phyloP scores from a whole-genome alignment of 2,329 filamentous ascomycete genomes.

The Cladobotryum protrusum region DNA sequence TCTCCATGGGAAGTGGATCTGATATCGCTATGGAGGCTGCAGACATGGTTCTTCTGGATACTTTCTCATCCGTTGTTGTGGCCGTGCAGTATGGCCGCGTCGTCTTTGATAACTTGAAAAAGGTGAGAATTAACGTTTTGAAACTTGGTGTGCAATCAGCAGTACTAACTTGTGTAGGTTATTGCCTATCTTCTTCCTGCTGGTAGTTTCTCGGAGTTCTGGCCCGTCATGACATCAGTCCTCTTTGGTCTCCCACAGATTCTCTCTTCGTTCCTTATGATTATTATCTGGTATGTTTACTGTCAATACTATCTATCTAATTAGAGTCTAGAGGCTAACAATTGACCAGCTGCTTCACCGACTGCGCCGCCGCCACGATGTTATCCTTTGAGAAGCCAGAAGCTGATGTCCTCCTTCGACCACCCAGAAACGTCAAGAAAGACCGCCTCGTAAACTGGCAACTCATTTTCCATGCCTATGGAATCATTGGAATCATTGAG shows the following conservation, averaged over 20 bases:
- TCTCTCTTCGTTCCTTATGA: conserved; percentile 67
- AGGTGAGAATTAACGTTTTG: conserved; percentile 28
- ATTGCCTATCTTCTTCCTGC: conserved; percentile 68
- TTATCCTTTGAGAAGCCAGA: conserved; percentile 74
- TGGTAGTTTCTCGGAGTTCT: conserved; percentile 68
- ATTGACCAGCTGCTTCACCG: conserved; percentile 60
- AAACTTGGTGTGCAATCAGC: neutral
- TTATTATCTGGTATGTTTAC: conserved; percentile 44
- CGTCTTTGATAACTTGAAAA: conserved; percentile 76
- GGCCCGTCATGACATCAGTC: conserved; percentile 69
- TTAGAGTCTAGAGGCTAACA: conserved; percentile 12
- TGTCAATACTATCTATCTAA: too few relatives aligned
- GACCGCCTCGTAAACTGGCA: conserved; percentile 69
- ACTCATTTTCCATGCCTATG: conserved; percentile 67
- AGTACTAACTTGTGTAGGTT: conserved; percentile 13
- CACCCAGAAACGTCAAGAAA: conserved; percentile 60
- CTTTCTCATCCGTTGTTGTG: conserved; percentile 65
- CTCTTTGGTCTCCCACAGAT: conserved; percentile 68
- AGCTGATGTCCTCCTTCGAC: conserved; percentile 64
- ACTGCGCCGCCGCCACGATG: conserved; percentile 65
- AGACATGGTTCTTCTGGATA: conserved; percentile 74
- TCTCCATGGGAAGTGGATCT: conserved; percentile 73
- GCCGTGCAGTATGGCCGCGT: conserved; percentile 67
- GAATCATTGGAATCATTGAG: conserved; percentile 60
- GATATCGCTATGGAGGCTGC: conserved; percentile 79